Evolutionary conservation across 768 basidiomycete species (phyloP), one percentile per base, ranked within the genome.

Genomic region (Leccinum boreale): DNA sequence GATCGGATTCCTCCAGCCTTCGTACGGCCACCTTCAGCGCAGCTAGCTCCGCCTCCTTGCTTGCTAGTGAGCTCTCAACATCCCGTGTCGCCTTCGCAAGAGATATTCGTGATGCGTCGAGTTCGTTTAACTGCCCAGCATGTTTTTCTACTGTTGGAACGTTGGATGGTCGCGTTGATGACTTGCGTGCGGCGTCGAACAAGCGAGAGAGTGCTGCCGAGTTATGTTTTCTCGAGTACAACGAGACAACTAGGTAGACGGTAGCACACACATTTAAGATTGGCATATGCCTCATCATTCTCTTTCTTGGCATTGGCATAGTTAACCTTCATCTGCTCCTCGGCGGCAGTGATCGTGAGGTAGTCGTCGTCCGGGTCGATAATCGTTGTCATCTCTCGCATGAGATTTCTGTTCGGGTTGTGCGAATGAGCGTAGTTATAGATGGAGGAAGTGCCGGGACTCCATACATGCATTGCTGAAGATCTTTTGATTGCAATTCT

Each of bases 341-440:
- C 88, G 8, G 89, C 85, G 7, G 81, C 83, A 15, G 85, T 83
- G 50, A 92, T 89, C 12, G 87, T 86, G 57, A 87, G 73, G 67
- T 85, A 90, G 70, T 92, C 90, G 53, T 90, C 88, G 45, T 87
- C 85, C 11, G 89, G 87, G 65, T 89, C 85, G 55, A 92, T 88
- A 57, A 90, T 85, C 4, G 81, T 79, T 31, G 81, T 75, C 81
- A 91, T 88, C 58, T 85, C 85, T 61, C 78, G 79, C 48, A 90
- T 84, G 17, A 86, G 81, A 62, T 85, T 85, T 50, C 89, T 90
- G 59, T 35, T 49, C 35, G 14, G 15, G 7, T 49, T 46, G 50
- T n/a, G 11, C 26, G 24, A 68, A 50, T n/a, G 3, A 36, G 12
- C 39, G 14, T 14, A 8, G 7, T 28, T 7, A 5, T 17, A 12